Base-by-base conservation (phyloP, 139 green algal genomes). In the Parachlorella kessleri region DNA sequence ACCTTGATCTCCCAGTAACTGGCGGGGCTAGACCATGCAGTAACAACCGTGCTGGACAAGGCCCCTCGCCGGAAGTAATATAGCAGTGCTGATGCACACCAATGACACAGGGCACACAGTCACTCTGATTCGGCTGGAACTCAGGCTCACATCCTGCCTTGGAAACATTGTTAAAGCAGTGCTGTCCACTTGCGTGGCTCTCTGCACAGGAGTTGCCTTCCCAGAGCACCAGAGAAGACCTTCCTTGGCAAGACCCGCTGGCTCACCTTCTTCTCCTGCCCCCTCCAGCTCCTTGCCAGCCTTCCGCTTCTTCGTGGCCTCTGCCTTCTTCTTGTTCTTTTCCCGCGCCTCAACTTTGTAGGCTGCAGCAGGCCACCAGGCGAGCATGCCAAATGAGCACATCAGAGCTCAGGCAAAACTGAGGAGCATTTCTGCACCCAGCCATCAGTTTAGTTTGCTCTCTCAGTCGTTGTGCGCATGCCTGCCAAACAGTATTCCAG, bases 261-360 rank as follows among this genome's bases (percentile, higher is more conserved):
- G 18, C 69, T 9, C n/a, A 23, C 69, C n/a, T 23, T 59, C 69
- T 66, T 33, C 66, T 55, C 14, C 35, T 72, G 53, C 53, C 53
- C 14, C 53, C 53, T 14, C 53, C n/a, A n/a, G 48, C 48, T 59
- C 48, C 48, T 59, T 59, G 33, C 35, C 33, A 1, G 41, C 66
- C 54, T 76, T 77, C 6, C 73, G 67, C 39, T 83, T 79, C 39
- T 81, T 80, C 59, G 55, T 40, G 1, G 35, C 21, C 30, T 86
- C 81, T 24, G 39, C 35, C 32, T 39, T 75, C 75, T 86, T 86
- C 63, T 81, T 77, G 3, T 81, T 53, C 35, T 80, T 83, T 33
- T 80, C 77, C 55, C 69, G 79, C 28, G 40, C 48, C 38, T 80
- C 76, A 35, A 28, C 40, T 40, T 42, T 75, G 72, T 78, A 86